Evolutionary conservation across 192 early-diverging fungal genomes (phyloP).

Genomic region (Coemansia javaensis): DNA sequence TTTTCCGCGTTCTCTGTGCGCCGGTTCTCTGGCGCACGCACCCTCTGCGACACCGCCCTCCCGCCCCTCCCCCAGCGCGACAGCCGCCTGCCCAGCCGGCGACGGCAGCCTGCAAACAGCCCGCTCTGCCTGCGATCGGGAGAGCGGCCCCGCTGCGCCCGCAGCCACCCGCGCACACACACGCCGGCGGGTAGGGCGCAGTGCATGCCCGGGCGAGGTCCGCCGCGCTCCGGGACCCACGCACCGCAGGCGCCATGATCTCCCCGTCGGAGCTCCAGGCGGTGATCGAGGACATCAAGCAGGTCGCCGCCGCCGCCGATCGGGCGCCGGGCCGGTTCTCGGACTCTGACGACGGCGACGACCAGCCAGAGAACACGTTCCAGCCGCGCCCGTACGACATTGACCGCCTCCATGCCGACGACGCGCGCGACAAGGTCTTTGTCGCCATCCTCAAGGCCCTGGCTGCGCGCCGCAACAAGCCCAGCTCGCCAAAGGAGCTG

Average conservation of each 20-base stretch:
- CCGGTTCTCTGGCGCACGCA: no score
- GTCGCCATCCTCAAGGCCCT: constrained; percentile 81
- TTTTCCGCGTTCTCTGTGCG: no score
- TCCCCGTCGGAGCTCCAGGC: constrained; percentile 35
- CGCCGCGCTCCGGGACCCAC: no score
- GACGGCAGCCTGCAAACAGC: no score
- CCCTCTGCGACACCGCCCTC: no score
- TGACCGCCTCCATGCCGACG: constrained; percentile 64
- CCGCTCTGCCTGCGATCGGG: no score
- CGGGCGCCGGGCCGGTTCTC: constrained; percentile 6
- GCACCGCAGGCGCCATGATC: no score
- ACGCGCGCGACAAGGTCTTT: constrained; percentile 81
- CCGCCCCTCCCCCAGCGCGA: no score
- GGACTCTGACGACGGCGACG: constrained; percentile 22
- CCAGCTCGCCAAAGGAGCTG: constrained; percentile 78
- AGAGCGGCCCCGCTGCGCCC: no score
- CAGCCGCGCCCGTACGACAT: constrained; percentile 40
- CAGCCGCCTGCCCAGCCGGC: no score
- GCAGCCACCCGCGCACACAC: no score
- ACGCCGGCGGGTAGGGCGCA: no score
- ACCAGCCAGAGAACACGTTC: constrained; percentile 38
- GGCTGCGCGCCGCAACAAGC: constrained; percentile 67
- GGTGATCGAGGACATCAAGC: constrained; percentile 43
- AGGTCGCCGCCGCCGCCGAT: constrained; percentile 22
- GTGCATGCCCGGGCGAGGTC: not conserved